These are phyloP conservation scores for Halteria grandinella DNA, from an alignment of 73 alveolate species.

Conservation along the genomic window DNA sequence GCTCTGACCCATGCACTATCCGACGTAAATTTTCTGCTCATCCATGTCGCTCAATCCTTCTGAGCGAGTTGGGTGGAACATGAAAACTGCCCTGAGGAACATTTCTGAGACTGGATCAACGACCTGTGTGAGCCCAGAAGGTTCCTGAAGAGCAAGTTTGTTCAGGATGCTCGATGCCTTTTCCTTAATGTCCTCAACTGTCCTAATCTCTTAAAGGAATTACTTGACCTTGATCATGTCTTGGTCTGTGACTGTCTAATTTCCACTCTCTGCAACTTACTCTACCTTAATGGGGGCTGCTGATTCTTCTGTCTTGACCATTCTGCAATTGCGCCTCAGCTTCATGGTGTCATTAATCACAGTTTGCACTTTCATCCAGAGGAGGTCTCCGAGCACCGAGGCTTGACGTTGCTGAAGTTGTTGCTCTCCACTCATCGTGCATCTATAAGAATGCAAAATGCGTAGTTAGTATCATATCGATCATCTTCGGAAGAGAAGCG, in stretches of 20 bases:
- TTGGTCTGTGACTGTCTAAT: too few species aligned
- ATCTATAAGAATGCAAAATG: too few species aligned
- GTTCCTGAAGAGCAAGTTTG: slow-evolving; percentile 21
- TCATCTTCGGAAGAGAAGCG: slow-evolving; percentile 34
- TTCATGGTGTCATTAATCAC: too few species aligned
- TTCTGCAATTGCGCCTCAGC: too few species aligned
- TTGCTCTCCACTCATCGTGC: slow-evolving; percentile 40
- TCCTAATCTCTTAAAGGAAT: slow-evolving; percentile 3
- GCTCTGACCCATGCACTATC: too few species aligned
- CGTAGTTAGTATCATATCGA: too few species aligned
- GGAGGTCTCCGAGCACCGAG: slow-evolving; percentile 42
- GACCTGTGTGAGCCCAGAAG: background rate
- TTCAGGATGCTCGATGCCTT: slow-evolving; percentile 24
- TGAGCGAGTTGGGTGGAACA: slow-evolving; percentile 28
- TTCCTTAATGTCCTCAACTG: slow-evolving; percentile 19
- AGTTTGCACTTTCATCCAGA: slow-evolving; percentile 32
- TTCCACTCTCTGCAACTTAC: background rate
- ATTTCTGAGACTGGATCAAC: background rate
- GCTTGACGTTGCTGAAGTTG: too few species aligned
- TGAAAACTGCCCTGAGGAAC: background rate
- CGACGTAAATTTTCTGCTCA: too few species aligned
- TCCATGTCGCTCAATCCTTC: too few species aligned
- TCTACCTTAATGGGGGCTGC: background rate
- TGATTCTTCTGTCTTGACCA: slow-evolving; percentile 8
- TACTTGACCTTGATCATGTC: background rate